Percentiles rank a stretch among this genome's conserved stretches.
Evolutionary conservation across 1,139 yeast species (phyloP).

Genomic region (Yamadazyma blattariae): DNA sequence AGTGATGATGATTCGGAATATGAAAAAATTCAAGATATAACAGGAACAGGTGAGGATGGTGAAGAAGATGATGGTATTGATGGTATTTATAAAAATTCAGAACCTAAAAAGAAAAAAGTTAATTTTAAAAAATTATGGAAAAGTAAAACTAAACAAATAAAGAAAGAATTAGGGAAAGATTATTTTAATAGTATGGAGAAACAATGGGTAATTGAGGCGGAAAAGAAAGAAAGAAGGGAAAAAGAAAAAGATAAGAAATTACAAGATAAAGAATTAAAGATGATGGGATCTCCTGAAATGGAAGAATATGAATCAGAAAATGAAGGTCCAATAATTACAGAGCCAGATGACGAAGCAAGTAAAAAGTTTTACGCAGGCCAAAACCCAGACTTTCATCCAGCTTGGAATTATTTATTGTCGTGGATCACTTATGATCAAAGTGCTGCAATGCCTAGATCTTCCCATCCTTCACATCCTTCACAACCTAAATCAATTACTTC

Average conservation of each 20-base stretch:
- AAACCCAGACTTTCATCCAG: conserved; percentile 31
- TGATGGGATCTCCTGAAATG: neutral
- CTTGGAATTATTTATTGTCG: conserved; percentile 37
- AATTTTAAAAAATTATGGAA: conserved; percentile 25
- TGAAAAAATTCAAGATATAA: conserved; percentile 10
- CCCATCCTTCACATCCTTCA: neutral
- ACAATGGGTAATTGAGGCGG: conserved; percentile 20
- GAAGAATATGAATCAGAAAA: conserved; percentile 2
- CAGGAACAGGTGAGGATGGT: conserved; percentile 1
- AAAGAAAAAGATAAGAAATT: conserved; percentile 8
- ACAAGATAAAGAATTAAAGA: conserved; percentile 1
- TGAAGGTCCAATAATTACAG: conserved; percentile 10
- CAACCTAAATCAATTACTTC: neutral
- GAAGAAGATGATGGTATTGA: conserved; percentile 7
- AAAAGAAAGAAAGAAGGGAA: conserved; percentile 14
- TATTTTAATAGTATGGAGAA: conserved; percentile 25
- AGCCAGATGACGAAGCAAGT: conserved; percentile 13
- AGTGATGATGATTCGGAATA: conserved; percentile 21
- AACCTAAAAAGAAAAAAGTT: conserved; percentile 22
- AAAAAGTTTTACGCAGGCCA: conserved; percentile 19
- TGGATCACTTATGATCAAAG: conserved; percentile 32
- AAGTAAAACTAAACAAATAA: conserved; percentile 24
- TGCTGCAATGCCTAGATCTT: neutral
- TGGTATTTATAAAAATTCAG: conserved; percentile 8
- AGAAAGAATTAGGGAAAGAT: conserved; percentile 32